Evolutionary conservation across 768 basidiomycete genomes (phyloP).

Genomic region (Kockovaella imperatae): DNA sequence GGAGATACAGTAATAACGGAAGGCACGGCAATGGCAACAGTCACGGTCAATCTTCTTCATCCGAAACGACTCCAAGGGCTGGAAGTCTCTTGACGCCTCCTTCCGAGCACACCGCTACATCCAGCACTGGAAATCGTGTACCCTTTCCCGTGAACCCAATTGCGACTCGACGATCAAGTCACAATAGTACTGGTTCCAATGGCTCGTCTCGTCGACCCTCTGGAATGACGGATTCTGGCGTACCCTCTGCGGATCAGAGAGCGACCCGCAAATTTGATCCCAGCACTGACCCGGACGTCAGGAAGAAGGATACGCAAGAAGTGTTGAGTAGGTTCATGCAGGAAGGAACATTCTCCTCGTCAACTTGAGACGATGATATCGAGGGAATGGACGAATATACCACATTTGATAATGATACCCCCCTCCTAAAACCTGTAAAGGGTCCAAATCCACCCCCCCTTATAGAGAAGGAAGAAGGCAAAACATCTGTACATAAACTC

Average conservation of each 20-base stretch:
- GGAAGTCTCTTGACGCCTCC: conserved; percentile 37
- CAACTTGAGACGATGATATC: no score
- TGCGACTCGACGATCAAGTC: no score
- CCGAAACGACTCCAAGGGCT: conserved; percentile 43
- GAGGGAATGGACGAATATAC: no score
- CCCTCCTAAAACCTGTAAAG: no score
- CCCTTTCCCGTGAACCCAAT: conserved; percentile 1
- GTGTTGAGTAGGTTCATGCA: conserved; percentile 74
- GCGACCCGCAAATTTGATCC: conserved; percentile 74
- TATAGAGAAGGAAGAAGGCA: no score
- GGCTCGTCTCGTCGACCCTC: neutral
- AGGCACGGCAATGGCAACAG: neutral
- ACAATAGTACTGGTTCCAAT: no score
- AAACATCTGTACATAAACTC: no score
- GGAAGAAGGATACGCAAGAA: conserved; percentile 80
- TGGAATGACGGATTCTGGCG: conserved; percentile 1
- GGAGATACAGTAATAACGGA: neutral
- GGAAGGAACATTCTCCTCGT: no score
- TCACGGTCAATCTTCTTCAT: no score
- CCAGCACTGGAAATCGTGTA: no score
- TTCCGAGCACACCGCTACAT: neutral
- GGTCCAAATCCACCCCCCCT: no score
- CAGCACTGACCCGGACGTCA: conserved; percentile 70
- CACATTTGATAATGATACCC: no score
- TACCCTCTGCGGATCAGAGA: conserved; percentile 4